Conservation (phyloP, 2,329 filamentous ascomycete species). For the Alternaria consortialis region DNA sequence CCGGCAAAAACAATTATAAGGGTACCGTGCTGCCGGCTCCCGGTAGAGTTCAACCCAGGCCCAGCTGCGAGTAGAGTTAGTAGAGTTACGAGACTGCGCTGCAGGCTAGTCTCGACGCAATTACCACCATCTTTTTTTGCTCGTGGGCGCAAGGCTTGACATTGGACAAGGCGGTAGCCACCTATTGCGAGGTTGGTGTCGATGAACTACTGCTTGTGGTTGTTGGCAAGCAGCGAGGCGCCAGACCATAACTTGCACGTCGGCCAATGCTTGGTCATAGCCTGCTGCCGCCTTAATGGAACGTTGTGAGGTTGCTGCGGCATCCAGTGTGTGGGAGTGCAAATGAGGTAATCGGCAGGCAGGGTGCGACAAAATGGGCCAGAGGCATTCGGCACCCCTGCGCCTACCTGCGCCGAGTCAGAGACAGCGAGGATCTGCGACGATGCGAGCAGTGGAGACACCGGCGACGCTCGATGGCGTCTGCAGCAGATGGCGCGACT, state of each 20-base stretch:
- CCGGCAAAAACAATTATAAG: constrained; percentile 34
- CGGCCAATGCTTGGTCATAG: constrained; percentile 30
- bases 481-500: constrained; percentile 42
- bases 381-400: constrained; percentile 39
- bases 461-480: constrained; percentile 36
- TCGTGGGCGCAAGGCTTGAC: constrained; percentile 16
- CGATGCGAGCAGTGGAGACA: constrained; percentile 38
- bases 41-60: constrained; percentile 20
- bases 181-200: constrained; percentile 25
- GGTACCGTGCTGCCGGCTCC: constrained; percentile 43
- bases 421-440: constrained; percentile 45
- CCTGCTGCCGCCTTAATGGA: constrained; percentile 34
- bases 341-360: constrained; percentile 35
- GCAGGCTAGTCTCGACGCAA: constrained; percentile 22
- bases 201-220: constrained; percentile 15
- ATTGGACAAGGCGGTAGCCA: constrained; percentile 18
- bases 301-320: constrained; percentile 44
- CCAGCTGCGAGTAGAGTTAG: neutral
- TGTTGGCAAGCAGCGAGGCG: constrained; percentile 18
- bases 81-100: constrained; percentile 8
- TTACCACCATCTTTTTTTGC: constrained; percentile 16
- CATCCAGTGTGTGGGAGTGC: constrained; percentile 34
- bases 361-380: constrained; percentile 33
- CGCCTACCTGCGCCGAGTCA: constrained; percentile 44
- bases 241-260: constrained; percentile 31